Percentiles rank a stretch among this genome's conserved stretches.
phyloP scores from a whole-genome alignment of 2,329 filamentous ascomycete species.

The Penicillium sp. region DNA sequence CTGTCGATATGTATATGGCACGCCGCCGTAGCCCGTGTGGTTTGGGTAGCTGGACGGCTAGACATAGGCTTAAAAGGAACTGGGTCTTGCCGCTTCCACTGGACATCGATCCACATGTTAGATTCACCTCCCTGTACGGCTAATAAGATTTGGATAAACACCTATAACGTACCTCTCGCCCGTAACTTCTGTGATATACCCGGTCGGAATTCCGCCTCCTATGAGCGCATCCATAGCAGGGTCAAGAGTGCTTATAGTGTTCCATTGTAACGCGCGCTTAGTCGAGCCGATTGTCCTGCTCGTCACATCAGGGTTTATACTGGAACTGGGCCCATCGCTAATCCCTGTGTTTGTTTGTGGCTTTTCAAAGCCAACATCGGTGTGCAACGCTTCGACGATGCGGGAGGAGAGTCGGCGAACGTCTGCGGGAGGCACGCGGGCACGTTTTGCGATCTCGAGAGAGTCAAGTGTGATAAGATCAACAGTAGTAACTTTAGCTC shows the following conservation, averaged over 20 bases:
- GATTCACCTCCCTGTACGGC: not conserved
- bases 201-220: conserved; percentile 74
- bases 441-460: conserved; percentile 79
- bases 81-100: conserved; percentile 94
- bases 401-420: conserved; percentile 70
- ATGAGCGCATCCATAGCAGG: conserved; percentile 66
- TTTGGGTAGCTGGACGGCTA: conserved; percentile 76
- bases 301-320: conserved; percentile 18
- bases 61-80: conserved; percentile 78
- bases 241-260: conserved; percentile 77
- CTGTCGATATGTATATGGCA: conserved; percentile 93
- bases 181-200: conserved; percentile 82
- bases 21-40: conserved; percentile 68
- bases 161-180: conserved; percentile 68
- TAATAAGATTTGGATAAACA: conserved; percentile 4
- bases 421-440: conserved; percentile 75
- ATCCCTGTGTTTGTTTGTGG: conserved; percentile 3
- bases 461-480: conserved; percentile 84
- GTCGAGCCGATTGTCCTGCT: conserved; percentile 25
- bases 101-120: conserved; percentile 8
- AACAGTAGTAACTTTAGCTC: conserved; percentile 70
- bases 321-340: conserved; percentile 21
- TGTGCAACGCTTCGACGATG: conserved; percentile 65
- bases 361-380: conserved; percentile 53
- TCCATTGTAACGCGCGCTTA: conserved; percentile 45